Conservation (phyloP, 768 basidiomycete genomes). For the Rhodotorula sphaerocarpa region DNA sequence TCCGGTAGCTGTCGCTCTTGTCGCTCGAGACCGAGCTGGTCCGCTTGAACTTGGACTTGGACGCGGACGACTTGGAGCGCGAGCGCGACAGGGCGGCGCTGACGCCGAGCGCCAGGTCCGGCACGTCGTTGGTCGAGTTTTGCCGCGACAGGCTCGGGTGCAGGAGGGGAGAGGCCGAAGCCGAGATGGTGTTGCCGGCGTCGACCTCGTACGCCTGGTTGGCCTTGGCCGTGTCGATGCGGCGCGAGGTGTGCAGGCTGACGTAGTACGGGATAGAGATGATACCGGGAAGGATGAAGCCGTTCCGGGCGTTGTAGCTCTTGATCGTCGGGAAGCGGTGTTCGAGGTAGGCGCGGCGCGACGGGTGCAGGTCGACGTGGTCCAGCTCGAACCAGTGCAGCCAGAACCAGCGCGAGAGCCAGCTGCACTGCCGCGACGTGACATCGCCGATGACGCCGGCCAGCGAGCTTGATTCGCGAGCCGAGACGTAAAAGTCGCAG, state of each 20-base stretch:
- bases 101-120: constrained; percentile 30
- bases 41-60: constrained; percentile 4
- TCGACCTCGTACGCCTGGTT: constrained; percentile 59
- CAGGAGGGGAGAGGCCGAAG: constrained; percentile 38
- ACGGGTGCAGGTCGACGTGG: constrained; percentile 47
- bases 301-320: constrained; percentile 61
- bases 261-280: constrained; percentile 68
- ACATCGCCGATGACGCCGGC: constrained; percentile 59
- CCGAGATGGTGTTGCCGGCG: constrained; percentile 50
- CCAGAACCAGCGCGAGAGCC: constrained; percentile 64
- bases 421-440: constrained; percentile 50
- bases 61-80: neutral
- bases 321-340: constrained; percentile 59
- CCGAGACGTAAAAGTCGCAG: constrained; percentile 65
- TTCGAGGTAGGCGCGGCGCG: constrained; percentile 56
- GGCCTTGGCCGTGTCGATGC: constrained; percentile 53
- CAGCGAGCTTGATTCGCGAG: constrained; percentile 52
- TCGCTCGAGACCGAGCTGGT: constrained; percentile 21
- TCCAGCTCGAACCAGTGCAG: constrained; percentile 48
- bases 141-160: constrained; percentile 46
- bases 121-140: constrained; percentile 38
- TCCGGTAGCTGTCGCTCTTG: constrained; percentile 35
- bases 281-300: constrained; percentile 59
- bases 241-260: constrained; percentile 62
- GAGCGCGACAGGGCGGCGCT: constrained; percentile 35